phyloP scores from a whole-genome alignment of 2,329 filamentous ascomycete genomes.

The Teratosphaeria nubilosa region DNA sequence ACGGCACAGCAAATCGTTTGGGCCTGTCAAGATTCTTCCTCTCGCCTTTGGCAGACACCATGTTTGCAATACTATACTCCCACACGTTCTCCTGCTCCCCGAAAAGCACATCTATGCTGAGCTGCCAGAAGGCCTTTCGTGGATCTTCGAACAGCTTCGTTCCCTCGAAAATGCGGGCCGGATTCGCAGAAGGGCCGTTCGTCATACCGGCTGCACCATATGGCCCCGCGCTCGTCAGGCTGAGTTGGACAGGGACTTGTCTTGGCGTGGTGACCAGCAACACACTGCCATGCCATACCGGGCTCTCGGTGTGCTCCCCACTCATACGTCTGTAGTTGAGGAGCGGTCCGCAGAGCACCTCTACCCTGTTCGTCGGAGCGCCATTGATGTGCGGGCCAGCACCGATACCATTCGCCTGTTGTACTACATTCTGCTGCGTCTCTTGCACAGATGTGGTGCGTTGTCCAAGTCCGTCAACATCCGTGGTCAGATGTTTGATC shows the following conservation, averaged over 20 bases:
- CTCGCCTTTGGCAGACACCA: slow-evolving; percentile 34
- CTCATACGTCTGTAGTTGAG: slow-evolving; percentile 71
- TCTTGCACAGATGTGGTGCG: neutral
- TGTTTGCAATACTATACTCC: slow-evolving; percentile 62
- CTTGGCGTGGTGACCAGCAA: slow-evolving; percentile 71
- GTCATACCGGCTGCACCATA: slow-evolving; percentile 20
- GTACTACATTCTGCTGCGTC: slow-evolving; percentile 2
- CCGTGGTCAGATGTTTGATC: neutral
- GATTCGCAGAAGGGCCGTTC: slow-evolving; percentile 17
- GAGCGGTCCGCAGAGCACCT: slow-evolving; percentile 62
- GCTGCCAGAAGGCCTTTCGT: slow-evolving; percentile 51
- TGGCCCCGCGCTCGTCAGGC: slow-evolving; percentile 44
- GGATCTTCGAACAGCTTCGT: slow-evolving; percentile 52
- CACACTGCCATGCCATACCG: slow-evolving; percentile 73
- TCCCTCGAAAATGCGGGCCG: slow-evolving; percentile 31
- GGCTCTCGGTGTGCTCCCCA: slow-evolving; percentile 34
- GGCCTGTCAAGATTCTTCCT: slow-evolving; percentile 13
- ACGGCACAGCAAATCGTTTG: slow-evolving; percentile 49
- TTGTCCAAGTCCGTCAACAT: neutral
- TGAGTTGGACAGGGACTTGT: slow-evolving; percentile 51
- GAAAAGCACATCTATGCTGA: slow-evolving; percentile 51
- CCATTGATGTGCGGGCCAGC: slow-evolving; percentile 33
- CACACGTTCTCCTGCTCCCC: slow-evolving; percentile 64
- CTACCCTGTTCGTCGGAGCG: slow-evolving; percentile 30
- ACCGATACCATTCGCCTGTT: slow-evolving; percentile 28